Percentiles rank a stretch among this genome's conserved stretches.
phyloP scores from a whole-genome alignment of 805 yeast genomes.

The Barnettozyma pratensis region DNA sequence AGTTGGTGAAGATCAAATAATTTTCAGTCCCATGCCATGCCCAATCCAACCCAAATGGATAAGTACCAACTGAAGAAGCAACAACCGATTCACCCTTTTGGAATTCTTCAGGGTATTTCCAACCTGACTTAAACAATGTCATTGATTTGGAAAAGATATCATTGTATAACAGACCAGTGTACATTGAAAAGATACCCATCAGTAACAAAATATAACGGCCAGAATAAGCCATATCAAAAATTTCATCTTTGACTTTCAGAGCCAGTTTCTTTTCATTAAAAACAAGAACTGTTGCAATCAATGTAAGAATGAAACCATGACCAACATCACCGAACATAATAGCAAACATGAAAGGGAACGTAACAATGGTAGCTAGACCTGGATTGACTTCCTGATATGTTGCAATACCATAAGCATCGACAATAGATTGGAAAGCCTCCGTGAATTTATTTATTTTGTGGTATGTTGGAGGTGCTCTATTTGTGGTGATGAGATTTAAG shows the following conservation, averaged over 20 bases:
- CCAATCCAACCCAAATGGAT: slow-evolving; percentile 83
- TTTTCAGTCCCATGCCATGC: slow-evolving; percentile 98
- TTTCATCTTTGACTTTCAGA: slow-evolving; percentile 76
- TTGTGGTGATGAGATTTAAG: slow-evolving; percentile 59
- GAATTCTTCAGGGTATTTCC: slow-evolving; percentile 79
- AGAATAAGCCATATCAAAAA: slow-evolving; percentile 91
- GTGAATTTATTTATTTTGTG: slow-evolving; percentile 95
- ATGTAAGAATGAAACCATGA: slow-evolving; percentile 80
- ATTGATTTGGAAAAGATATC: slow-evolving; percentile 90
- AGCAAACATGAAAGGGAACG: slow-evolving; percentile 98
- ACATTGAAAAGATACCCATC: slow-evolving; percentile 95
- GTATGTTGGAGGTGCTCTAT: slow-evolving; percentile 88
- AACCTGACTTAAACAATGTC: slow-evolving; percentile 81
- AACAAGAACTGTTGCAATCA: slow-evolving; percentile 69
- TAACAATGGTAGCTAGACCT: slow-evolving; percentile 88
- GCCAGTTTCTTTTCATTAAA: slow-evolving; percentile 68
- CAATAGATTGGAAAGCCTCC: slow-evolving; percentile 84
- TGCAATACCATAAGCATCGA: slow-evolving; percentile 94
- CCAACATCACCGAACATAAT: slow-evolving; percentile 99
- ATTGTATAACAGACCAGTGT: slow-evolving; percentile 90
- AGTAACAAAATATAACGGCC: slow-evolving; percentile 88
- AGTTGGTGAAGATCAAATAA: slow-evolving; percentile 82
- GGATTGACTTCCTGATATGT: slow-evolving; percentile 94
- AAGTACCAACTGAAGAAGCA: slow-evolving; percentile 64
- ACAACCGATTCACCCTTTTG: slow-evolving; percentile 62